phyloP scores from a whole-genome alignment of 495 filamentous ascomycete species.

The Recurvomyces mirabilis region DNA sequence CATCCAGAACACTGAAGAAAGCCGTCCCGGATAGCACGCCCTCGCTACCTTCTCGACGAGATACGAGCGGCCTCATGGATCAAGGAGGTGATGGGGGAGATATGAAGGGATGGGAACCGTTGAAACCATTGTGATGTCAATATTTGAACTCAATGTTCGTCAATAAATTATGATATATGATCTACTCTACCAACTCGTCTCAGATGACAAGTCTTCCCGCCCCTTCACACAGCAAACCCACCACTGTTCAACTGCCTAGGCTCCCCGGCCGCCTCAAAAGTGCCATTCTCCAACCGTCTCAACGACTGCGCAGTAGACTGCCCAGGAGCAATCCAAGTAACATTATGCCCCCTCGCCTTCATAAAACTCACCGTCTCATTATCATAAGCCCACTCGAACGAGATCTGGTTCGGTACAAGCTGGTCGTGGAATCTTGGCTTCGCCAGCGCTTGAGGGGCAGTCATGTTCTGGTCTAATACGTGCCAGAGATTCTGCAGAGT shows the following conservation, averaged over 20 bases:
- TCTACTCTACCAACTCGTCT: too few relatives aligned
- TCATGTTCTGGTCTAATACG: conserved; percentile 54
- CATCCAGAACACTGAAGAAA: background rate
- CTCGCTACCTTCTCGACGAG: conserved; percentile 22
- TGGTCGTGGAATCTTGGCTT: conserved; percentile 73
- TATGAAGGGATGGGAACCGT: conserved; percentile 17
- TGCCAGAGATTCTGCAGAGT: conserved; percentile 68
- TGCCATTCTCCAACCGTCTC: conserved; percentile 55
- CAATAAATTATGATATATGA: too few relatives aligned
- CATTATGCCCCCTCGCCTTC: conserved; percentile 54
- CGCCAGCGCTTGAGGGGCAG: conserved; percentile 48
- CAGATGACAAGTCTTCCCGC: too few relatives aligned
- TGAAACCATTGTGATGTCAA: conserved; percentile 13
- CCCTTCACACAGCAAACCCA: conserved; percentile 49
- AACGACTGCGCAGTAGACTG: conserved; percentile 63
- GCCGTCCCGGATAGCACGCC: conserved; percentile 13
- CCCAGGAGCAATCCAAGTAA: conserved; percentile 52
- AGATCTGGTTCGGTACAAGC: conserved; percentile 55
- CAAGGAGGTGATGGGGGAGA: conserved; percentile 14
- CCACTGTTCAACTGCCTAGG: conserved; percentile 64
- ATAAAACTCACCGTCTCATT: conserved; percentile 55
- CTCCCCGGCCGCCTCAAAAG: conserved; percentile 65
- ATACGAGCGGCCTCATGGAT: conserved; percentile 16
- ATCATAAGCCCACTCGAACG: conserved; percentile 62
- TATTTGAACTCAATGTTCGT: too few relatives aligned